Evolutionary conservation across 345 rosid genomes (phyloP), one percentile per base, ranked within the genome.

Genomic region (Cardamine resedifolia): DNA sequence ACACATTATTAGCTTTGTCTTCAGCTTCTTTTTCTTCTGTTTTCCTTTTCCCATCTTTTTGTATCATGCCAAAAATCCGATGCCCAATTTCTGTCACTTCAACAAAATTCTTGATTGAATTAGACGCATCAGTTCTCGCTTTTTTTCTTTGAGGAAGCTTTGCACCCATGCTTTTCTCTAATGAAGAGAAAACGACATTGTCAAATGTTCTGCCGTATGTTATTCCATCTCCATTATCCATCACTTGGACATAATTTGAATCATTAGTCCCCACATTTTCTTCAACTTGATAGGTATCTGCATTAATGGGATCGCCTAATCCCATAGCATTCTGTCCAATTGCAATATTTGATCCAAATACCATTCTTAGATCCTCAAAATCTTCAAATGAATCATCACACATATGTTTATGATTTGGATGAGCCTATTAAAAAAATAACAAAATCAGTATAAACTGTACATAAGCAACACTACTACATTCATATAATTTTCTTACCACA

Each of bases 61-160:
- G n/a, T 30, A 56, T 27, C 44, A 55, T 56, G 31, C 30, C 55
- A 55, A 68, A 56, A 9, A 56, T 56, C 1, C 28, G 44, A 23
- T 30, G 21, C 19, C 23, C 34, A n/a, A 30, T 7, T 56, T 56
- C 23, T n/a, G 14, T 3, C 19, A 27, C 15, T 68, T 68, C 55
- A 5, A 19, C 44, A 28, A 0, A 55, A 27, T 0, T 6, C 1
- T 43, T 53, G 4, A 4, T 30, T 1, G 27, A 19, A 28, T 11
- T 8, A 27, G 2, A 16, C 21, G 19, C 15, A 12, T 30, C 44
- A 27, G 43, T 68, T 56, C 44, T 68, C 12, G 31, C 23, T 57
- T 68, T 68, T 23, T 57, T 68, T 57, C 56, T 68, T 11, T n/a
- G 77, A 27, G 18, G 58, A 11, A 19, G 15, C 44, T 64, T 64